Base-by-base conservation (phyloP, 2,329 filamentous ascomycete species). In the Mariannaea sp. region DNA sequence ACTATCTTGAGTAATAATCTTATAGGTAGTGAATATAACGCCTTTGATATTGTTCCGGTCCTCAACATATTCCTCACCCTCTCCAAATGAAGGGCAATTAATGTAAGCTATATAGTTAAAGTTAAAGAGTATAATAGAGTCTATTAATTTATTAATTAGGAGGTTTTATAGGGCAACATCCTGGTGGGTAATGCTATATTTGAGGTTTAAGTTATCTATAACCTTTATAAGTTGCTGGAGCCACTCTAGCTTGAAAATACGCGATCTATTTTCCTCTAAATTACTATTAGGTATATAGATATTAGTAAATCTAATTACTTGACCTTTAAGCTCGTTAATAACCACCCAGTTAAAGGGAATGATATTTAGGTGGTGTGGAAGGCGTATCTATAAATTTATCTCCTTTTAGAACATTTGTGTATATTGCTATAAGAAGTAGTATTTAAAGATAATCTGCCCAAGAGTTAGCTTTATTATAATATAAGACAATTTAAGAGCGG, bases 161-260 rank as follows among this genome's bases (percentile, higher is more conserved):
- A 76, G 64, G 40, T 77, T 76, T 33, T 70, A 66, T 8, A 70
- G 61, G 8, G 69, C 68, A 30, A 77, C 65, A 29, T 76, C 73
- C 51, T 74, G 68, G 50, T 77, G 75, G 12, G 64, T 50, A 36
- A 76, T 70, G 19, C 72, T 69, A 16, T 68, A 55, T 16, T 58
- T 41, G 5, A 75, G 60, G 35, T 77, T 76, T 16, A 77, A 58
- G 29, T 70, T 64, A 2, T 65, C 63, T 5, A 62, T 49, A 2
- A 73, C 66, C 0, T 61, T 7, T 1, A 67, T 68, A 1, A 77
- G 68, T 49, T 77, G 73, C 13, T 63, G 53, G 0, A 75, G 58
- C 68, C 71, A 75, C 44, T 67, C 35, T 1, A 76, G 58, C 56
- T 65, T 68, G 45, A 75, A 76, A 1, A 64, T 47, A 7, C 68